Percentiles rank a stretch among this genome's conserved stretches.
These are phyloP conservation scores for Morella rubra DNA, from an alignment of 306 rosid genomes.

Conservation along the genomic window DNA sequence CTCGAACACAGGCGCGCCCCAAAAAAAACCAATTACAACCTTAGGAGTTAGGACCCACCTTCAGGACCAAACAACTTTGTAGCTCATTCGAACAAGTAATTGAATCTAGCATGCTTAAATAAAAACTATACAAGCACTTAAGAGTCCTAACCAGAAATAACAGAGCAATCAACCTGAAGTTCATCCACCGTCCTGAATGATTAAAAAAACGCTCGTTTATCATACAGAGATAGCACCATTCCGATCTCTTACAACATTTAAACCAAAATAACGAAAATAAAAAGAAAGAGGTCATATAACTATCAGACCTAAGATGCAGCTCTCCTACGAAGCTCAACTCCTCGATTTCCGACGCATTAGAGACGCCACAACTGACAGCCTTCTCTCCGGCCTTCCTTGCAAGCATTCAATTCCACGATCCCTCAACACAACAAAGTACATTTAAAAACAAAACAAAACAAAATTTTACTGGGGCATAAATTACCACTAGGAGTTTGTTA, in stretches of 20 bases:
- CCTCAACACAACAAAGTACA: background rate
- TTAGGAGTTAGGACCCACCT: background rate
- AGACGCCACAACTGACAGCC: constrained; percentile 83
- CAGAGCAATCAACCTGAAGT: constrained; percentile 28
- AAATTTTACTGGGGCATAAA: background rate
- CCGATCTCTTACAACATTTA: background rate
- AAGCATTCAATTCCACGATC: constrained; percentile 23
- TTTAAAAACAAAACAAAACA: background rate
- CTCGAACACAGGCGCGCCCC: constrained; percentile 1
- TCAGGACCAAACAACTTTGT: background rate
- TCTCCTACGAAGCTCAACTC: constrained; percentile 68
- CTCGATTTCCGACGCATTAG: constrained; percentile 57
- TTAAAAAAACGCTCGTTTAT: background rate
- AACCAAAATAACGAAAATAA: background rate
- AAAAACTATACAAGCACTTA: background rate
- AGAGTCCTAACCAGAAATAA: constrained; percentile 22
- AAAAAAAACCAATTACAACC: background rate
- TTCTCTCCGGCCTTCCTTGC: constrained; percentile 80
- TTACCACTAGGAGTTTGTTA: constrained; percentile 76
- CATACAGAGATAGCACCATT: background rate
- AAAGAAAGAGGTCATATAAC: background rate
- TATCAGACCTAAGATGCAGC: constrained; percentile 56
- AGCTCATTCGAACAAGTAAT: background rate
- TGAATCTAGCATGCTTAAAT: background rate
- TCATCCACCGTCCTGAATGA: constrained; percentile 24